phyloP scores from a whole-genome alignment of 768 basidiomycete genomes.

The Chlorophyllum brunneum region DNA sequence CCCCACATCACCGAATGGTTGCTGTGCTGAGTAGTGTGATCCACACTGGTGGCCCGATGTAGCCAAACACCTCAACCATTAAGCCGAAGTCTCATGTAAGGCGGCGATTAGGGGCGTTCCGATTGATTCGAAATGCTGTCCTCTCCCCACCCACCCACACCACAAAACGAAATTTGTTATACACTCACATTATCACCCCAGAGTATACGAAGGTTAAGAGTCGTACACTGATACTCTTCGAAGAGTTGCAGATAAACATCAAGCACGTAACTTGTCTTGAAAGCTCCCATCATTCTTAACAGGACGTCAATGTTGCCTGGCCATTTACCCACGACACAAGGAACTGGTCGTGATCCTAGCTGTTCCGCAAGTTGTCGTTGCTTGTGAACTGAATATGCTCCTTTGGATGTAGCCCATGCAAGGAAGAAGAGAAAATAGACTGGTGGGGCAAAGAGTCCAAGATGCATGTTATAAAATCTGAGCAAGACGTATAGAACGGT shows the following conservation, averaged over 20 bases:
- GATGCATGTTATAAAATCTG: constrained; percentile 22
- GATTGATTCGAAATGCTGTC: not conserved
- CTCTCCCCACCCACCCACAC: not conserved
- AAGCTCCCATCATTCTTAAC: constrained; percentile 48
- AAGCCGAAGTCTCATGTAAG: too few relatives aligned
- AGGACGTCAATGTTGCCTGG: constrained; percentile 77
- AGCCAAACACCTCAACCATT: too few relatives aligned
- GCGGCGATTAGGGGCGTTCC: not conserved
- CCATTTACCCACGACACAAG: constrained; percentile 63
- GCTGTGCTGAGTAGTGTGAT: too few relatives aligned
- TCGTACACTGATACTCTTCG: constrained; percentile 66
- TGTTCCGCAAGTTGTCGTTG: constrained; percentile 43
- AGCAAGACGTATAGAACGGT: constrained; percentile 17
- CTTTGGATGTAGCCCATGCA: constrained; percentile 32
- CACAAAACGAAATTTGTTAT: not conserved
- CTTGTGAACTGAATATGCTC: constrained; percentile 27
- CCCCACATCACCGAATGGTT: too few relatives aligned
- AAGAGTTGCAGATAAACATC: constrained; percentile 65
- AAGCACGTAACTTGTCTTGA: constrained; percentile 56
- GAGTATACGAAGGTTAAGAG: constrained; percentile 63
- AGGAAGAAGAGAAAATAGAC: constrained; percentile 38
- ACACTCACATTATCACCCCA: constrained; percentile 64
- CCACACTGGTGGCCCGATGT: not conserved
- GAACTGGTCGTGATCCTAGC: constrained; percentile 49
- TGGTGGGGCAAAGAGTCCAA: constrained; percentile 35